Conservation (phyloP, 2,329 filamentous ascomycete genomes). For the Verticillium tricorpus region DNA sequence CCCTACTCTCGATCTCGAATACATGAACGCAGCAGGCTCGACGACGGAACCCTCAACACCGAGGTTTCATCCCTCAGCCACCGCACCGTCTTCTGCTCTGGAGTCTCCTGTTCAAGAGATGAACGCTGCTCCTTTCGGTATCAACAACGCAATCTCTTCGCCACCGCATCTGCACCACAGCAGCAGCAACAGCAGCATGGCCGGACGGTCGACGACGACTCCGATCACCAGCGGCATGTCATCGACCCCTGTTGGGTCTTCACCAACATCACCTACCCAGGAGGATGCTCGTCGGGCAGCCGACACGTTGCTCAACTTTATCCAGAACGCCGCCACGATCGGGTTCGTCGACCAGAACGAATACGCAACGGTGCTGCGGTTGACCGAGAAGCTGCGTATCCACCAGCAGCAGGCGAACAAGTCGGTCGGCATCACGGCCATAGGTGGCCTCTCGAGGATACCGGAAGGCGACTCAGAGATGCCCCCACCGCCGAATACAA, state of each 20-base stretch:
- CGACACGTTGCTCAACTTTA: conserved; percentile 76
- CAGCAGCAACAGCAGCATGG: conserved; percentile 46
- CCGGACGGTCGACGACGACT: conserved; percentile 30
- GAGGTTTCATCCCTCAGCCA: conserved; percentile 41
- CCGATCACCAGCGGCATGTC: conserved; percentile 21
- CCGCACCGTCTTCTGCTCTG: conserved; percentile 46
- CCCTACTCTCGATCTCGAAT: conserved; percentile 64
- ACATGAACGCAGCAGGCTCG: conserved; percentile 38
- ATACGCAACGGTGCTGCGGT: conserved; percentile 69
- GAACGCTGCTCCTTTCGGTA: conserved; percentile 32
- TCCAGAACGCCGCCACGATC: conserved; percentile 62
- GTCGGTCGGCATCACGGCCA: conserved; percentile 22
- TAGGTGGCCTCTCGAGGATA: conserved; percentile 50
- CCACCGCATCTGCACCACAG: conserved; percentile 44
- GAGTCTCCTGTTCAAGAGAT: conserved; percentile 48
- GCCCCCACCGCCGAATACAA: conserved; percentile 16
- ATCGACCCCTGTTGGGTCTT: conserved; percentile 44
- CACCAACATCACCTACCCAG: conserved; percentile 66
- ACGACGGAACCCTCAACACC: conserved; percentile 43
- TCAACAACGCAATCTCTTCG: conserved; percentile 34
- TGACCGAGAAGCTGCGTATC: conserved; percentile 81
- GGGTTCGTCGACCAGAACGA: conserved; percentile 74
- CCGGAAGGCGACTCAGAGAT: conserved; percentile 54
- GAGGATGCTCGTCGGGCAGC: conserved; percentile 82
- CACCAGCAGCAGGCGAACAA: conserved; percentile 42